Evolutionary conservation across 192 early-diverging fungal genomes (phyloP), one percentile per base, ranked within the genome.

Genomic region (Backusella circina): DNA sequence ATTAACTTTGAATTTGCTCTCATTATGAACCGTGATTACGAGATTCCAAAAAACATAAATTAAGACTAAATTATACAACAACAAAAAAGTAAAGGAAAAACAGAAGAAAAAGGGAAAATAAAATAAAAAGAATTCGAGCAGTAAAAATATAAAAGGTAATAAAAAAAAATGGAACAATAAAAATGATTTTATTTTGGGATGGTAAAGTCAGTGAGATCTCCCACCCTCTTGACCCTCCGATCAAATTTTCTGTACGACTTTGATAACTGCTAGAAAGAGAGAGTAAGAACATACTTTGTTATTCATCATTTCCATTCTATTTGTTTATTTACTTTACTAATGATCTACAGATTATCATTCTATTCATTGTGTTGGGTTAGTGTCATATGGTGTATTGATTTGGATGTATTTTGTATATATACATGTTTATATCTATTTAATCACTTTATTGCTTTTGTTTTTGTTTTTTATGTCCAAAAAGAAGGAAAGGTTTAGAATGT

Each of bases 1-100:
- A 79, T 79, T 66, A 79, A 50, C 36, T 74, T 79, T 39, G 70
- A 67, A 41, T 74, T 74, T 10, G 72, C 50, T 69, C n/a, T 50
- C 77, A 79, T 74, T 71, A 26, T 44, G 26, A 35, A 65, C 32
- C 37, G 50, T 26, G 44, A 71, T 47, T 61, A 61, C 54, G 26
- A 61, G 26, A 61, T 28, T 61, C 23, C 10, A 61, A 61, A 26
- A 3, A 61, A 28, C 54, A 61, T 61, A 61, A 61, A 61, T 28
- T 28, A 61, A 61, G 5, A 47, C 44, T 47, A 47, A 18, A 6
- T n/a, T 47, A 61, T 61, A 28, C 12, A 28, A 61, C 9, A 28
- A 61, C 2, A 61, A 26, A n/a, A 26, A 28, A 12, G 26, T 7
- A 61, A 61, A 51, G 2, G 23, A 26, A 23, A 28, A 57, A 26